These are phyloP conservation scores for Elsinoe arachidis DNA, from an alignment of 2,329 filamentous ascomycete species.

Conservation along the genomic window DNA sequence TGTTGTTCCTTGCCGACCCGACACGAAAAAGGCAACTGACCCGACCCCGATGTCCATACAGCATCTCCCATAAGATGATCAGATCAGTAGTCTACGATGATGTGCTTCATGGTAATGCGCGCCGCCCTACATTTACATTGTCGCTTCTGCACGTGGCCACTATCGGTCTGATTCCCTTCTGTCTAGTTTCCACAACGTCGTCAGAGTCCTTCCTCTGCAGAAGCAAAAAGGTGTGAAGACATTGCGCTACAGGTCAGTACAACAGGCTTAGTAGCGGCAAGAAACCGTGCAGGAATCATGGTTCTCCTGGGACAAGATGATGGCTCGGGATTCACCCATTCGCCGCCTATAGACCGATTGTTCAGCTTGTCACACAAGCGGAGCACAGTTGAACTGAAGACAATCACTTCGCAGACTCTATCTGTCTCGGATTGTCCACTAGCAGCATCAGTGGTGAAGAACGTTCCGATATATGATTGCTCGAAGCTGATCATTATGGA, in stretches of 20 bases:
- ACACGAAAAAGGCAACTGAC: no score
- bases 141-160: no score
- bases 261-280: not conserved
- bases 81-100: no score
- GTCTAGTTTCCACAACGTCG: no score
- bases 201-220: no score
- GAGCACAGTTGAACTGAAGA: constrained; percentile 18
- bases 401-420: constrained; percentile 36
- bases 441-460: constrained; percentile 36
- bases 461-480: constrained; percentile 50
- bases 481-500: constrained; percentile 29
- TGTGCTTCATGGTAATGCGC: no score
- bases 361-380: not conserved
- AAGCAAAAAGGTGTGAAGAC: not conserved
- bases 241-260: not conserved
- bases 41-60: no score
- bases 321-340: not conserved
- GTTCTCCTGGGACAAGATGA: not conserved
- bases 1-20: no score
- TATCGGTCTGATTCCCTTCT: no score
- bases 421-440: constrained; percentile 39
- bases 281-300: not conserved
- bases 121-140: no score
- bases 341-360: not conserved
- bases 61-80: no score